These are phyloP conservation scores for Dictyostelium brefeldianum DNA, from an alignment of 78 protist species.

Conservation along the genomic window DNA sequence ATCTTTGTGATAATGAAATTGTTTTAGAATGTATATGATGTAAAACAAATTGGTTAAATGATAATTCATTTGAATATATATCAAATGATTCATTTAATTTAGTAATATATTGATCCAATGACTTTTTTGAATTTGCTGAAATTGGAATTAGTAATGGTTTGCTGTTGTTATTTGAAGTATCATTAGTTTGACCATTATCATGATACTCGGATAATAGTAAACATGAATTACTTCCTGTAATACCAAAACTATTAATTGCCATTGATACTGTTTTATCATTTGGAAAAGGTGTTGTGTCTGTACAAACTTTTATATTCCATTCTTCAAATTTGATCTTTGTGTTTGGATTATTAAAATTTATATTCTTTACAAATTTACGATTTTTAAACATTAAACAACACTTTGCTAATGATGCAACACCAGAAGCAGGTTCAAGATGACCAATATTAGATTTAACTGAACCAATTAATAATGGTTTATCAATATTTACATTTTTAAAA, in stretches of 20 bases:
- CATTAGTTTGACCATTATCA: too few relatives aligned
- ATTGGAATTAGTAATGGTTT: too few relatives aligned
- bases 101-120: neutral
- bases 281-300: constrained; percentile 3
- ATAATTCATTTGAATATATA: neutral
- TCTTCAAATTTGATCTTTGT: constrained; percentile 42
- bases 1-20: neutral
- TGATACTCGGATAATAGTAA: constrained; percentile 36
- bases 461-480: constrained; percentile 70
- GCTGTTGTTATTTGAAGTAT: too few relatives aligned
- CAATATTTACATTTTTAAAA: constrained; percentile 2
- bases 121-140: constrained; percentile 46
- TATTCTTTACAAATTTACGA: constrained; percentile 21
- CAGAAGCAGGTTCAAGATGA: constrained; percentile 72
- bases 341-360: constrained; percentile 38
- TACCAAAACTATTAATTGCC: constrained; percentile 91
- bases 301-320: constrained; percentile 20
- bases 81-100: neutral
- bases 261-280: neutral
- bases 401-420: constrained; percentile 84
- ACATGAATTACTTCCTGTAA: constrained; percentile 89
- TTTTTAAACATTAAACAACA: constrained; percentile 53
- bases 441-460: constrained; percentile 86
- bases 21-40: constrained; percentile 13
- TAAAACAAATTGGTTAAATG: constrained; percentile 34